Percentiles rank a stretch among this genome's conserved stretches.
phyloP scores from a whole-genome alignment of 169 alveolate genomes.

The Cryptosporidium bovis region DNA sequence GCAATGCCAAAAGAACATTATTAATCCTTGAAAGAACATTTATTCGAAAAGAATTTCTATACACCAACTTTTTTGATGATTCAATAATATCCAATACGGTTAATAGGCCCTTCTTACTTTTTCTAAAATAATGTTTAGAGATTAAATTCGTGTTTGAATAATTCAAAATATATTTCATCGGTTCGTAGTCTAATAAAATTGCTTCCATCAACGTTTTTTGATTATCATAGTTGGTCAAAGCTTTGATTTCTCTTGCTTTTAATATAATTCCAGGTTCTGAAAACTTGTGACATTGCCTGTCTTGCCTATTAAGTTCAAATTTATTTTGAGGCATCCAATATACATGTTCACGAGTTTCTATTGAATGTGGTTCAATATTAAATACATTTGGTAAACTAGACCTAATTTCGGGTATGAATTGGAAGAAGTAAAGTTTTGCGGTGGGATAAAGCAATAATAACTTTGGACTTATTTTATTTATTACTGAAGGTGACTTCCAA shows the following conservation, averaged over 20 bases:
- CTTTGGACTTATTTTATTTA: conserved; percentile 17
- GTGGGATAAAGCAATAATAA: conserved; percentile 17
- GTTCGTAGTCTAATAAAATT: neutral
- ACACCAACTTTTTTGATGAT: neutral
- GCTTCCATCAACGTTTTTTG: conserved; percentile 4
- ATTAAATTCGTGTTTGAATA: conserved; percentile 24
- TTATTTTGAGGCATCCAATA: too few species aligned
- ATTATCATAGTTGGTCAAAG: neutral
- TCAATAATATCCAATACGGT: neutral
- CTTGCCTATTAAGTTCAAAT: too few species aligned
- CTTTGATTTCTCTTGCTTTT: neutral
- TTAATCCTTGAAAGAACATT: neutral
- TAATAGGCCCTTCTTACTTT: neutral
- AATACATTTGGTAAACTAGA: conserved; percentile 2
- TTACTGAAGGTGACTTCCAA: conserved; percentile 58
- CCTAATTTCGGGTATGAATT: conserved; percentile 39
- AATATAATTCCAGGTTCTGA: neutral
- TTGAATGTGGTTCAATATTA: conserved; percentile 1
- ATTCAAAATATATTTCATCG: conserved; percentile 12
- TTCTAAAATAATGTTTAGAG: conserved; percentile 1
- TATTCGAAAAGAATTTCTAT: neutral
- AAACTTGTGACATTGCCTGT: too few species aligned
- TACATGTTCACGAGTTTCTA: too few species aligned
- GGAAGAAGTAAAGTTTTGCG: conserved; percentile 29
- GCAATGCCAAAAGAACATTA: too few species aligned